Evolutionary conservation across 352 stramenopile genomes (phyloP), one percentile per base, ranked within the genome.

Genomic region (Phytophthora quininea): DNA sequence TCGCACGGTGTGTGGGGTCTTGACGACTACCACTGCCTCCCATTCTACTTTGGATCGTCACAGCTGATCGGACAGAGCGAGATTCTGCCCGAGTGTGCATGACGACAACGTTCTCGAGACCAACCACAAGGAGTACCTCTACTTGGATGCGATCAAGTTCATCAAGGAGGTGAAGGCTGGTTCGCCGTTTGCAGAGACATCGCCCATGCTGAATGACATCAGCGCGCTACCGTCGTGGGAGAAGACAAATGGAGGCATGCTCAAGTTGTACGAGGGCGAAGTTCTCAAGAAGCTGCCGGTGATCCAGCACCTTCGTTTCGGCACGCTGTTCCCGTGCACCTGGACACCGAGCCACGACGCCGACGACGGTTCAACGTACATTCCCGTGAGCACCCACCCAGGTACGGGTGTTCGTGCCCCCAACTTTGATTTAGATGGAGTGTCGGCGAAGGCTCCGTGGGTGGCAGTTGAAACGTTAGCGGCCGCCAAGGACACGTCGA

Each of bases 21-120:
- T 43, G 98, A 99, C 72, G 97, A 99, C 82, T 99, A 99, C 78
- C 97, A 99, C 66, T 99, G 97, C 70, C 81, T 99, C 33, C 90
- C 95, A 1, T 99, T 99, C 76, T 98, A 98, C 75, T 99, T 99
- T 87, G 97, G 98, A 49, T 91, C 97, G 27, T 92, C 96, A 56
- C 97, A 99, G 71, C 84, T 99, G 14, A 92, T 93, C 27, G 87
- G 78, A 50, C 87, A 97, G 59, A 58, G 77, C 29, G 66, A 89
- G 15, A 84, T 97, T 51, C 32, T 71, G 1, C 92, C 93, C 1
- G 82, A 84, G 78, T 15, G 78, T 97, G 35, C 88, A 94, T 50
- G 82, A 97, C 49, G 86, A 90, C 53, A 53, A 48, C 8, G 63
- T 95, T n/a, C 68, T 97, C 7, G 48, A 89, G 47, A 67, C 73